Evolutionary conservation across 192 early-diverging fungal species (phyloP).

Genomic region (Coemansia sp.): DNA sequence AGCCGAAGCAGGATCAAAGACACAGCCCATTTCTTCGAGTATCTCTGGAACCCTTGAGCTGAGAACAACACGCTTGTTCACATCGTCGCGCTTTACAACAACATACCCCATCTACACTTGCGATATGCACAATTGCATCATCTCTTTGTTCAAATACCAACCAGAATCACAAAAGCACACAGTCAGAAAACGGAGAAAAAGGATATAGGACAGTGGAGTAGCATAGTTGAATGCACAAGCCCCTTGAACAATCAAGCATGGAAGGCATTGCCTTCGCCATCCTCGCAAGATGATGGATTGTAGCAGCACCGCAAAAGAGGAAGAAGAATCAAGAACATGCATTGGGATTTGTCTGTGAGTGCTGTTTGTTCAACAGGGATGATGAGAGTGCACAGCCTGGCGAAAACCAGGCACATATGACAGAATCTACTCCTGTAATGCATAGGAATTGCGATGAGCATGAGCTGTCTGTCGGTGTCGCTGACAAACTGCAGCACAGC

Average conservation of each 20-base stretch:
- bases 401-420: too few species aligned
- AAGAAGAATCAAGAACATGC: conserved; percentile 4
- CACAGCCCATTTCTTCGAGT: conserved; percentile 25
- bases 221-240: conserved; percentile 1
- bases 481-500: too few species aligned
- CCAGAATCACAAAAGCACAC: background rate
- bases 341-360: background rate
- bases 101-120: conserved; percentile 48
- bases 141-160: background rate
- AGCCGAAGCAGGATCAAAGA: conserved; percentile 18
- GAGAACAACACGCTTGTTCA: conserved; percentile 31
- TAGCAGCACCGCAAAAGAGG: background rate
- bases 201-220: background rate
- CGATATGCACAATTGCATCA: background rate
- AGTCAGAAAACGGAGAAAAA: background rate
- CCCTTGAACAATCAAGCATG: background rate
- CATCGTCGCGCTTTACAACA: conserved; percentile 49
- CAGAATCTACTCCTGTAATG: too few species aligned
- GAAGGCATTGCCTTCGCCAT: background rate
- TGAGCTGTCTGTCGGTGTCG: too few species aligned
- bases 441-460: too few species aligned
- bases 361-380: background rate
- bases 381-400: background rate
- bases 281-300: background rate
- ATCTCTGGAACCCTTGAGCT: conserved; percentile 46